phyloP scores from a whole-genome alignment of 192 early-diverging fungal species.

The Podochytrium sp. region DNA sequence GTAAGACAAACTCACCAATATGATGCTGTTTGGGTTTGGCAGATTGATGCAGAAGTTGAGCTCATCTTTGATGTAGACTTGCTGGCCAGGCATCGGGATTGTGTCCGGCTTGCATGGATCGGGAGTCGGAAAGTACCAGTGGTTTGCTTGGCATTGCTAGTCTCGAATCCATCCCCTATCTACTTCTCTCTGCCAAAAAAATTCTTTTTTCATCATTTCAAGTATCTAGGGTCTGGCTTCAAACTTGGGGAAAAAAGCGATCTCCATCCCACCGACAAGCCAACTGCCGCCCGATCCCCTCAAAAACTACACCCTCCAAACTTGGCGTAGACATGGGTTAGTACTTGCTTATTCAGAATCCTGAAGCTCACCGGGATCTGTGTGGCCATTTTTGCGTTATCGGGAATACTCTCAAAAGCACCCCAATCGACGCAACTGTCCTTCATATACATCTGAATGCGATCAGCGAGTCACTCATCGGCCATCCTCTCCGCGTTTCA shows the following conservation, averaged over 20 bases:
- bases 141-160: background rate
- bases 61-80: conserved; percentile 19
- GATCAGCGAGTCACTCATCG: background rate
- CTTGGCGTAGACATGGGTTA: background rate
- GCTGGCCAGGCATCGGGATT: conserved; percentile 1
- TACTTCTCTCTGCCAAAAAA: no score
- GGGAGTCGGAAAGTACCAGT: conserved; percentile 9
- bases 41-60: conserved; percentile 40
- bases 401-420: no score
- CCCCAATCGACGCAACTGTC: background rate
- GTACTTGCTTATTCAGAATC: background rate
- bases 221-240: background rate
- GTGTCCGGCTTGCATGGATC: conserved; percentile 11
- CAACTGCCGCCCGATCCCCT: background rate
- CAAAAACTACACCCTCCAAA: background rate
- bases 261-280: background rate
- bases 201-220: background rate
- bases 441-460: background rate
- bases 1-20: background rate
- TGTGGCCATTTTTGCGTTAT: background rate
- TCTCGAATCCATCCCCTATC: background rate
- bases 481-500: background rate
- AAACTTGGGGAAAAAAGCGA: background rate
- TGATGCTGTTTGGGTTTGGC: conserved; percentile 27
- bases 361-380: background rate